phyloP scores from a whole-genome alignment of 805 yeast genomes.

The Lipomyces starkeyi region DNA sequence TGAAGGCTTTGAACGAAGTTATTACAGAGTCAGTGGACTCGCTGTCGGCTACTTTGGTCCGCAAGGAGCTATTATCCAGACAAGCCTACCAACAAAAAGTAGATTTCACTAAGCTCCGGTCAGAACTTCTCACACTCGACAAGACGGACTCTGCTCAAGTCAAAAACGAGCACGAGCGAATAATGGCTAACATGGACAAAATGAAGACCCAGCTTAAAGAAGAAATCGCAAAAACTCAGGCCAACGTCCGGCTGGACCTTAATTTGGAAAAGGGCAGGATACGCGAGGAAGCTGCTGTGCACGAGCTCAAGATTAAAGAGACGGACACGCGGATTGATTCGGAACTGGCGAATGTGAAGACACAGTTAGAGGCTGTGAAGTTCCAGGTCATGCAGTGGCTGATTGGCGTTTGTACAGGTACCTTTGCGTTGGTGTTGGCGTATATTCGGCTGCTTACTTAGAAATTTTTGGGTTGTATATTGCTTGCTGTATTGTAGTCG shows the following conservation, averaged over 20 bases:
- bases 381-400: conserved; percentile 98
- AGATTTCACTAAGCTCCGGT: conserved; percentile 92
- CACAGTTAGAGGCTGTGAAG: conserved; percentile 93
- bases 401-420: conserved; percentile 98
- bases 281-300: conserved; percentile 90
- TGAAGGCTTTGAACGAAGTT: conserved; percentile 72
- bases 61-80: conserved; percentile 80
- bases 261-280: conserved; percentile 94
- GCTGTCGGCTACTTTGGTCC: conserved; percentile 78
- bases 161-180: conserved; percentile 84
- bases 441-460: conserved; percentile 81
- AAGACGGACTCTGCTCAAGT: conserved; percentile 81
- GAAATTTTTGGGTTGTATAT: conserved; percentile 12
- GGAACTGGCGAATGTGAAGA: conserved; percentile 91
- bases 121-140: conserved; percentile 88
- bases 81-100: conserved; percentile 95
- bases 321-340: conserved; percentile 94
- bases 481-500: not conserved
- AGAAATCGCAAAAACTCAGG: conserved; percentile 87
- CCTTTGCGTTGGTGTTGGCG: conserved; percentile 91
- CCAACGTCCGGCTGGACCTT: conserved; percentile 87
- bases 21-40: conserved; percentile 79
- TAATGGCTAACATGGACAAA: conserved; percentile 83
- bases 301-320: conserved; percentile 91
- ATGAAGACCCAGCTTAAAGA: conserved; percentile 83